phyloP scores from a whole-genome alignment of 192 early-diverging fungal species.

The Entomortierella lignicola region DNA sequence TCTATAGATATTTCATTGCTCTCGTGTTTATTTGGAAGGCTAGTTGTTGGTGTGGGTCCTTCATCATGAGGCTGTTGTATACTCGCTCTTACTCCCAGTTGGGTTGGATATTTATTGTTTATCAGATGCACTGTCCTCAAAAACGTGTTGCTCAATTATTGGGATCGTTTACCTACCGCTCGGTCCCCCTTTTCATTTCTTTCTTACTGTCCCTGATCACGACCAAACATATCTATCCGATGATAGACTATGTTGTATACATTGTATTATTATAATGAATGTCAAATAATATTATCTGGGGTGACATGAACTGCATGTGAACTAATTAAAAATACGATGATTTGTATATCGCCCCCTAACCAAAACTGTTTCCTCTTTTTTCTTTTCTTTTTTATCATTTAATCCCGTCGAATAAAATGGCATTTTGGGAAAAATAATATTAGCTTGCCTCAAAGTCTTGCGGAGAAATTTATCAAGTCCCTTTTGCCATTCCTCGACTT shows the following conservation, averaged over 20 bases:
- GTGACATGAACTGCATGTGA: background rate
- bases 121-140: background rate
- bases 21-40: background rate
- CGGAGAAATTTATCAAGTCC: constrained; percentile 1
- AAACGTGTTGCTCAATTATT: background rate
- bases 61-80: background rate
- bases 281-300: no score
- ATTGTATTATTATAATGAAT: background rate
- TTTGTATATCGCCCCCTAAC: no score
- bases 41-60: background rate
- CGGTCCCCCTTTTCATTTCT: background rate
- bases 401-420: background rate
- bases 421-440: background rate
- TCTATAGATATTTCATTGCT: background rate
- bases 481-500: background rate
- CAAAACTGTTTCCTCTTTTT: no score
- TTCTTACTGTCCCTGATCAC: background rate
- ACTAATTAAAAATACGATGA: constrained; percentile 8
- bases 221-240: no score
- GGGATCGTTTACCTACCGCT: background rate
- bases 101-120: background rate
- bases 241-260: background rate
- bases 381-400: background rate
- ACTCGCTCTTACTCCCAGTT: no score
- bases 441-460: background rate